Evolutionary conservation across 2,329 filamentous ascomycete genomes (phyloP).

Genomic region (Tolypocladium paradoxum): DNA sequence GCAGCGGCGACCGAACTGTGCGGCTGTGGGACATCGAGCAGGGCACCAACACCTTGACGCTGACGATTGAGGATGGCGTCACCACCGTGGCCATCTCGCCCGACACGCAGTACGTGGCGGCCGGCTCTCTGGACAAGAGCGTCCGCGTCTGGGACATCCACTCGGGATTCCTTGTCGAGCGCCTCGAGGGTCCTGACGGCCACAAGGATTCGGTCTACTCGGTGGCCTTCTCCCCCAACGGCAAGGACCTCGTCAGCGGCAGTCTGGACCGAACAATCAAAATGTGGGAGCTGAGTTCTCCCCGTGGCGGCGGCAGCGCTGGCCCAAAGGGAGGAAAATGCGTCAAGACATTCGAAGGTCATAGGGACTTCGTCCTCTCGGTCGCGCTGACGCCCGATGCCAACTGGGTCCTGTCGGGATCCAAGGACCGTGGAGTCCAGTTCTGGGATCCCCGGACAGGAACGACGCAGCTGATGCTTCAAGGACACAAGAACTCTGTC

Average conservation of each 20-base stretch:
- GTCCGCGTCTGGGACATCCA: constrained; percentile 94
- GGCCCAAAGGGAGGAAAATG: constrained; percentile 81
- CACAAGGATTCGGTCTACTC: constrained; percentile 97
- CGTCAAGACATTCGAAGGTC: constrained; percentile 92
- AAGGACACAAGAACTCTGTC: constrained; percentile 97
- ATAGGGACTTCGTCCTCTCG: constrained; percentile 94
- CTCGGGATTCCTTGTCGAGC: constrained; percentile 76
- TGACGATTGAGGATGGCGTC: constrained; percentile 92
- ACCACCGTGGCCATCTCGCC: constrained; percentile 96
- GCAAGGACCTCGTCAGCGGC: constrained; percentile 85
- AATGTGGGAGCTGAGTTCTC: constrained; percentile 88
- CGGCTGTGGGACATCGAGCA: constrained; percentile 92
- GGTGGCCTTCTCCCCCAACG: constrained; percentile 89
- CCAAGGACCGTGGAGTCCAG: constrained; percentile 93
- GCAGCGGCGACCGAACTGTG: constrained; percentile 88
- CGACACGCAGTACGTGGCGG: constrained; percentile 86
- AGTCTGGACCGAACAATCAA: constrained; percentile 98
- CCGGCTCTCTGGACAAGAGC: constrained; percentile 93
- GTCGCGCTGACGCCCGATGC: constrained; percentile 92
- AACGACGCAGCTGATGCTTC: constrained; percentile 92
- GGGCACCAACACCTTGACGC: constrained; percentile 68
- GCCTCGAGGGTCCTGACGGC: constrained; percentile 83
- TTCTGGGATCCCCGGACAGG: constrained; percentile 97
- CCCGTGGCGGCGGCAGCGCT: constrained; percentile 54
- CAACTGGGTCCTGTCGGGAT: constrained; percentile 92